Evolutionary conservation across 805 yeast genomes (phyloP), one percentile per base, ranked within the genome.

Genomic region (Clavispora phyllophila): DNA sequence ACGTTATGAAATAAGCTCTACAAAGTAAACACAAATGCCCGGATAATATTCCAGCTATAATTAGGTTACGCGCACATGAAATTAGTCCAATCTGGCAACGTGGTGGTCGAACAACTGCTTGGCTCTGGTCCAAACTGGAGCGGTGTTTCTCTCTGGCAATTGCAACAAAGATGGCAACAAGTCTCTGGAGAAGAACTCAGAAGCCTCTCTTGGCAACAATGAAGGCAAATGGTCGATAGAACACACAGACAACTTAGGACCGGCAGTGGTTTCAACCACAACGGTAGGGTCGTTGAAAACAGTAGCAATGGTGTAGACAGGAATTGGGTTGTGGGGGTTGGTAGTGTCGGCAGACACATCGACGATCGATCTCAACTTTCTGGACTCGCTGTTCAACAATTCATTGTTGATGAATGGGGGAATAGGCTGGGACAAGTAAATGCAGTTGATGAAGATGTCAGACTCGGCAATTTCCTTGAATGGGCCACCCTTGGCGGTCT

Each of bases 301-400:
- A 23, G 99, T 91, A 44, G 96, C 95, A 52, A 87, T 74, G 19
- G 80, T 72, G 67, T 93, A 95, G 42, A 93, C 91, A 48, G 99
- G 99, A 46, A 93, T 79, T 44, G 99, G 99, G 72, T 93, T 93
- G 74, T 89, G 91, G 47, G 97, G 97, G 67, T 93, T 93, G 42
- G 99, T 93, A 37, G 98, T 93, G 70, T 93, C 99, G 43, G 99
- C 99, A 40, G 96, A 87, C 44, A 93, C 99, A 65, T 93, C 99
- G 41, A 93, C 97, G 47, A 93, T 88, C 14, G 95, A 87, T 66
- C 91, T 80, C 61, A 93, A 78, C 51, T 76, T 83, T 79, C 99
- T 87, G 50, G 72, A 66, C 35, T 72, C 67, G 45, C 61, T 64
- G 68, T 86, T 85, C 62, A 93, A 76, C 45, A 78, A 64, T 25